These are phyloP conservation scores for Penicillium griseofulvum DNA, from an alignment of 2,329 filamentous ascomycete genomes.

Conservation along the genomic window DNA sequence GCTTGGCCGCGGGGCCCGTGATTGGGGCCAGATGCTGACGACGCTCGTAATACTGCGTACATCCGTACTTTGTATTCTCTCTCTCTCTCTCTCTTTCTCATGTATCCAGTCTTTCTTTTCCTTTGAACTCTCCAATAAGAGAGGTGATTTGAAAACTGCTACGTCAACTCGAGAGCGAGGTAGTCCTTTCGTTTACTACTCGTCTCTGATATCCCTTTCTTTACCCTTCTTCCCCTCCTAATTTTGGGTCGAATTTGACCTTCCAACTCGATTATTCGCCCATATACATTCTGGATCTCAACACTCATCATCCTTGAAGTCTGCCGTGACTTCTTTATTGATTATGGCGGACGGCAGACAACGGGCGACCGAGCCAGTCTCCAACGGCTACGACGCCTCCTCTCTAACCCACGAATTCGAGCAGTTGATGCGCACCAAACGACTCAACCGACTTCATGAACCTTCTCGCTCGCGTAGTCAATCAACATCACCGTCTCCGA, in stretches of 20 bases:
- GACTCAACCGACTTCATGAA: slow-evolving; percentile 77
- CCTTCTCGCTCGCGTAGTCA: slow-evolving; percentile 57
- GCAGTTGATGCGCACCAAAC: slow-evolving; percentile 78
- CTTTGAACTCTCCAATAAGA: slow-evolving; percentile 10
- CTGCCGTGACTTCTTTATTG: slow-evolving; percentile 27
- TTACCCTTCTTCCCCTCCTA: slow-evolving; percentile 2
- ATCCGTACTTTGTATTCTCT: slow-evolving; percentile 7
- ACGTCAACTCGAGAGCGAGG: slow-evolving; percentile 10
- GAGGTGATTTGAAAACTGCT: slow-evolving; percentile 5
- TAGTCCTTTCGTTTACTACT: slow-evolving; percentile 12
- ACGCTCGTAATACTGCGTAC: slow-evolving; percentile 32
- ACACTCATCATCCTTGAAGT: slow-evolving; percentile 9
- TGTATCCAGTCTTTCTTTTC: slow-evolving; percentile 8
- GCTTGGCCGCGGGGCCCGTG: slow-evolving; percentile 35
- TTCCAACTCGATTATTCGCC: not conserved
- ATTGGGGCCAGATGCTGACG: slow-evolving; percentile 41
- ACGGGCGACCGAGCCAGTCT: slow-evolving; percentile 28
- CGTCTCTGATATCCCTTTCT: slow-evolving; percentile 12
- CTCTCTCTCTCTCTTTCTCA: slow-evolving; percentile 9
- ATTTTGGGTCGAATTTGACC: slow-evolving; percentile 5
- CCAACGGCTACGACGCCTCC: slow-evolving; percentile 65
- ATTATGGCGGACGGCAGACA: slow-evolving; percentile 42
- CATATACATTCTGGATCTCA: slow-evolving; percentile 28
- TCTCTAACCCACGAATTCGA: slow-evolving; percentile 83
- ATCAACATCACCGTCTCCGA: slow-evolving; percentile 56